phyloP scores from a whole-genome alignment of 345 rosid genomes.

The Acer saccharum region DNA sequence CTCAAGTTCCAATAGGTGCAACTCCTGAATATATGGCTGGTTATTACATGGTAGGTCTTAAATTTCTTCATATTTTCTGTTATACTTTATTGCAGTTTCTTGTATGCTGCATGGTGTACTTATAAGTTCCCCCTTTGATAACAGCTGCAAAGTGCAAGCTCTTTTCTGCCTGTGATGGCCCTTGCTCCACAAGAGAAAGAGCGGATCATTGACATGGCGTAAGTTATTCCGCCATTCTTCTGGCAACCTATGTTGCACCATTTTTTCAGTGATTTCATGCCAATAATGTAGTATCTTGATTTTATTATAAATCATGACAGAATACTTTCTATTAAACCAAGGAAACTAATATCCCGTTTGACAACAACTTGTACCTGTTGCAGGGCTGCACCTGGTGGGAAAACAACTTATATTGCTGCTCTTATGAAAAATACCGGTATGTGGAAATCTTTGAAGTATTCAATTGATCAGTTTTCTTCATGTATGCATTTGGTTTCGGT shows the following conservation, averaged over 20 bases:
- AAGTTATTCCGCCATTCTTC: slow-evolving; percentile 37
- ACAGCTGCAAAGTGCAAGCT: slow-evolving; percentile 97
- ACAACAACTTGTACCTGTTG: slow-evolving; percentile 28
- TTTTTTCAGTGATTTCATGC: not conserved
- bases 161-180: slow-evolving; percentile 97
- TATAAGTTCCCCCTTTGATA: not conserved
- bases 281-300: not conserved
- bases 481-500: not conserved
- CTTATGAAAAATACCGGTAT: slow-evolving; percentile 87
- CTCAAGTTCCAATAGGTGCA: slow-evolving; percentile 95
- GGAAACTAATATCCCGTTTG: not conserved
- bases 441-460: slow-evolving; percentile 24
- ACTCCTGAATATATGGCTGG: slow-evolving; percentile 99
- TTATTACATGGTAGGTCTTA: slow-evolving; percentile 67
- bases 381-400: slow-evolving; percentile 98
- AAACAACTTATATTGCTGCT: slow-evolving; percentile 78
- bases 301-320: not conserved
- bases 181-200: slow-evolving; percentile 98
- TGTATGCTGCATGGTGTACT: slow-evolving; percentile 9
- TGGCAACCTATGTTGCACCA: not conserved
- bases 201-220: slow-evolving; percentile 93
- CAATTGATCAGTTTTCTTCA: not conserved
- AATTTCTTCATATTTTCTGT: slow-evolving; percentile 1
- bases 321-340: not conserved
- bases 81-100: slow-evolving; percentile 5